Evolutionary conservation across 331 rosid species (phyloP), one percentile per base, ranked within the genome.

Genomic region (Acacia concinna): DNA sequence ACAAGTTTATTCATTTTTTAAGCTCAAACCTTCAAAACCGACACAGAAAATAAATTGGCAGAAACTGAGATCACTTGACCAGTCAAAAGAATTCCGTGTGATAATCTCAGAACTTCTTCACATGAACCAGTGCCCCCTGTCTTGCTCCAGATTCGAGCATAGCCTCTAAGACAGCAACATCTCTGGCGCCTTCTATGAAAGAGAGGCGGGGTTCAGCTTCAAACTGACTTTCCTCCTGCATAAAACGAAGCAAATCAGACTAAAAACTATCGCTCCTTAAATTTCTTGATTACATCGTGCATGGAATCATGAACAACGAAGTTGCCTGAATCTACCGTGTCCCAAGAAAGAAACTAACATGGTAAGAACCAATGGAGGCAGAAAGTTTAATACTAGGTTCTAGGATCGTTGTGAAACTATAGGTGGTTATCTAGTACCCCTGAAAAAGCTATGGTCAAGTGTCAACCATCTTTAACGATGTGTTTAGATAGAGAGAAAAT

Each of bases 91-190:
- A 74, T 70, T 73, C 81, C 40, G 70, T 66, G 10, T 3, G 69
- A 14, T 59, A 31, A 74, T 69, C 81, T 89, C 82, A 94, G 85
- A 90, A 94, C 74, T 80, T 89, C 62, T 91, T 94, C 71, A 94
- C 97, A 2, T 72, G 83, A 85, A 91, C 94, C 51, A 80, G 83
- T 38, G 90, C 93, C 11, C 98, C 97, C 72, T 90, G 81, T 85
- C 74, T 90, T 31, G 87, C 27, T 82, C 98, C 98, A 1, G 98
- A 94, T 69, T 92, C 97, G 81, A 92, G 92, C 97, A 92, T 92
- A 75, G 98, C 98, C 81, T 87, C 97, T 28, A 92, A 89, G 76
- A 94, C 87, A 32, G 97, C 97, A 81, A 94, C 97, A 79, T 94
- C 97, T 84, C 96, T 88, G 23, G 97, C 97, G 72, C 98, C 97